phyloP scores from a whole-genome alignment of 106 monocot genomes.

The Chionographis japonica region DNA sequence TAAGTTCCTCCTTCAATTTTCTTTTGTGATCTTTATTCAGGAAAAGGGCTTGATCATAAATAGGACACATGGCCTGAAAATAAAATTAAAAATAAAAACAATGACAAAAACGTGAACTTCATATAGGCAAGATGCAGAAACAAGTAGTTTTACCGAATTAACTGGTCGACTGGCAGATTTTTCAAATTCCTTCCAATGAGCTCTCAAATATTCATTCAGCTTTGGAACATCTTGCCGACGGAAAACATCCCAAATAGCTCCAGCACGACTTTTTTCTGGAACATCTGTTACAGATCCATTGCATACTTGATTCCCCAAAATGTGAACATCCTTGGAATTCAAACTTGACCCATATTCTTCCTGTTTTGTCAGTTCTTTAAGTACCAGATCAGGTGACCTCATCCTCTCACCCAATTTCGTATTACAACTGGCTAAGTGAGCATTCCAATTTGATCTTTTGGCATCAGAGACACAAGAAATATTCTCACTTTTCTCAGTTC shows the following conservation, averaged over 20 bases:
- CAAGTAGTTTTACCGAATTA: slow-evolving; percentile 24
- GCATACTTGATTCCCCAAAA: slow-evolving; percentile 11
- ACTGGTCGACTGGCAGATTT: slow-evolving; percentile 15
- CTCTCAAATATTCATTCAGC: slow-evolving; percentile 76
- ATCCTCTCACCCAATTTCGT: slow-evolving; percentile 8
- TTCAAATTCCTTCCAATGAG: slow-evolving; percentile 44
- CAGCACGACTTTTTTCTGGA: slow-evolving; percentile 27
- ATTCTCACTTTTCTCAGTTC: slow-evolving; percentile 14
- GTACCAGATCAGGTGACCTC: background rate
- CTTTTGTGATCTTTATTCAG: slow-evolving; percentile 58
- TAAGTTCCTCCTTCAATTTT: slow-evolving; percentile 72
- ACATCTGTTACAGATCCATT: slow-evolving; percentile 13
- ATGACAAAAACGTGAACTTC: background rate
- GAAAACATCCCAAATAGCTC: slow-evolving; percentile 91
- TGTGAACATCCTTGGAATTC: background rate
- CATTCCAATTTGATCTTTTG: slow-evolving; percentile 1
- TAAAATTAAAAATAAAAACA: slow-evolving; percentile 1
- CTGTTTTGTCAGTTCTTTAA: slow-evolving; percentile 7
- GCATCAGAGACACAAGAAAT: slow-evolving; percentile 11
- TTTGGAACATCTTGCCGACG: slow-evolving; percentile 77
- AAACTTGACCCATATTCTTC: slow-evolving; percentile 12
- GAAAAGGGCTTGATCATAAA: slow-evolving; percentile 61
- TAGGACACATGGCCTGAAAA: slow-evolving; percentile 41
- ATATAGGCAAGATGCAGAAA: background rate
- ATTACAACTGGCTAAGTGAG: background rate